These are phyloP conservation scores for Petrea volubilis DNA, from an alignment of 257 asterid genomes.

Conservation along the genomic window DNA sequence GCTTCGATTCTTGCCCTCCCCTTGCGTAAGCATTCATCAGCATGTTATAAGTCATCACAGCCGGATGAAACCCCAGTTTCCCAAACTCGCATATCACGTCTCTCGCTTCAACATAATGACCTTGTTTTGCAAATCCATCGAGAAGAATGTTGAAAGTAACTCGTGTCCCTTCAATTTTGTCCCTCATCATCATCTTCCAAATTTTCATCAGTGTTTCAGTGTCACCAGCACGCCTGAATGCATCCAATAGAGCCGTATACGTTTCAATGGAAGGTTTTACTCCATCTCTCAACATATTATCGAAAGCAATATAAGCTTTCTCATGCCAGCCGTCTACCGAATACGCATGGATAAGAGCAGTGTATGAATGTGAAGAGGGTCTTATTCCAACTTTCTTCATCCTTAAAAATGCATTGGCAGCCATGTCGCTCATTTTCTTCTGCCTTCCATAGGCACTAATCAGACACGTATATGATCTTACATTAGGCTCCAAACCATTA, in stretches of 20 bases:
- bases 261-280: slow-evolving; percentile 81
- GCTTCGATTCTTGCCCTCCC: slow-evolving; percentile 83
- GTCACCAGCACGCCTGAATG: slow-evolving; percentile 86
- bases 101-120: slow-evolving; percentile 75
- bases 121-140: slow-evolving; percentile 93
- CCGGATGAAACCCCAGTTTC: slow-evolving; percentile 75
- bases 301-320: slow-evolving; percentile 70
- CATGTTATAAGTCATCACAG: slow-evolving; percentile 94
- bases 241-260: slow-evolving; percentile 82
- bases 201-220: slow-evolving; percentile 73
- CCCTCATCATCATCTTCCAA: slow-evolving; percentile 82
- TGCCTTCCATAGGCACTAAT: slow-evolving; percentile 89
- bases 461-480: slow-evolving; percentile 79
- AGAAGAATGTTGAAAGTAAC: slow-evolving; percentile 81
- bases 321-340: slow-evolving; percentile 81
- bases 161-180: slow-evolving; percentile 62
- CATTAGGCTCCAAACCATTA: slow-evolving; percentile 67
- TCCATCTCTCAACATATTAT: slow-evolving; percentile 74
- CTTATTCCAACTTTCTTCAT: slow-evolving; percentile 81
- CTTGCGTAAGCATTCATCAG: slow-evolving; percentile 87
- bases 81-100: slow-evolving; percentile 80
- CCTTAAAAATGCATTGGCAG: slow-evolving; percentile 82
- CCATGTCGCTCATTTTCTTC: slow-evolving; percentile 82
- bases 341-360: slow-evolving; percentile 89
- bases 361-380: slow-evolving; percentile 86